A percentile compares a stretch with the other conserved stretches of the same genome.
These are phyloP conservation scores for Komagataella ulmi DNA, from an alignment of 805 yeast species.

Conservation along the genomic window DNA sequence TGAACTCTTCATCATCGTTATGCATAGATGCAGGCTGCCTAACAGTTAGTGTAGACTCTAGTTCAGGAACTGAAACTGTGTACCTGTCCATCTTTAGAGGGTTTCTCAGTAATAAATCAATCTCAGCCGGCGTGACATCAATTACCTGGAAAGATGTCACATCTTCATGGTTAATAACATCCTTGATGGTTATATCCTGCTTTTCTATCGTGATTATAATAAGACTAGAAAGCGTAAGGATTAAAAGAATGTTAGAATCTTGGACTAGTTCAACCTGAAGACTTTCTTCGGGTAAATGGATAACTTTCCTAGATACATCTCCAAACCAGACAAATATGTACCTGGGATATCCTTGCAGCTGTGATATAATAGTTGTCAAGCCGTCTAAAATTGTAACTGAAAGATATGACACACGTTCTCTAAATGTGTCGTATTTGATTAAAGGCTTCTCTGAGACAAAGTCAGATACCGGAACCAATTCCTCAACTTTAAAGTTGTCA, in stretches of 20 bases:
- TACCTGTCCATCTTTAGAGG: neutral
- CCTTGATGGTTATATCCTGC: neutral
- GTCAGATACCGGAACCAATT: neutral
- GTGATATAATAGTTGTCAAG: neutral
- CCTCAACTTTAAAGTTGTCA: neutral
- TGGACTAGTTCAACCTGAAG: neutral
- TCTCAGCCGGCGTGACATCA: neutral
- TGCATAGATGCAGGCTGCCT: neutral
- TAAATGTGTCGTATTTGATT: neutral
- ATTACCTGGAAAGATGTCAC: neutral
- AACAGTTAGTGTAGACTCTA: neutral
- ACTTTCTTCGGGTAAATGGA: neutral
- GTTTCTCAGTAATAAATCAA: neutral
- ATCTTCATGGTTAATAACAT: neutral
- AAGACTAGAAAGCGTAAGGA: neutral
- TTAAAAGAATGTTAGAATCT: neutral
- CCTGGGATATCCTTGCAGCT: neutral
- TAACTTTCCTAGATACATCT: neutral
- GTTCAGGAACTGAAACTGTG: neutral
- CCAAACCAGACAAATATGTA: neutral
- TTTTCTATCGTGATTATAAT: neutral
- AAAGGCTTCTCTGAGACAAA: neutral
- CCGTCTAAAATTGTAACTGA: neutral
- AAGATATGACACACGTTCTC: neutral
- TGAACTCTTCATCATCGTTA: neutral